Conservation (phyloP, 306 rosid genomes). For the Trifolium pratense region DNA sequence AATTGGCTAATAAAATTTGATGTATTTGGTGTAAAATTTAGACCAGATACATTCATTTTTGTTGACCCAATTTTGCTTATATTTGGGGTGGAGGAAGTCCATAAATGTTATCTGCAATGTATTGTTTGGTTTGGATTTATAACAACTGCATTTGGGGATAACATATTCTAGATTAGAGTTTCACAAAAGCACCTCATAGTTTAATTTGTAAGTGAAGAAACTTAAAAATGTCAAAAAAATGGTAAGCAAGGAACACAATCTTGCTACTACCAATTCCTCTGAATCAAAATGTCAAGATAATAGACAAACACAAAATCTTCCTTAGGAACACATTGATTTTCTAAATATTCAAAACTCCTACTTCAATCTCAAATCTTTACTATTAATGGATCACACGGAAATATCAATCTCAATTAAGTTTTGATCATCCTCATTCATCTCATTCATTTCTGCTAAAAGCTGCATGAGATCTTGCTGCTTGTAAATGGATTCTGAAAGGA, state of each 20-base stretch:
- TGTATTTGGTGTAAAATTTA: too few relatives aligned
- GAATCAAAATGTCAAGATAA: constrained; percentile 8
- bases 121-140: too few relatives aligned
- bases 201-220: constrained; percentile 18
- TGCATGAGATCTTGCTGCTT: constrained; percentile 52
- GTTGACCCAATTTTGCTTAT: too few relatives aligned
- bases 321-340: constrained; percentile 29
- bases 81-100: too few relatives aligned
- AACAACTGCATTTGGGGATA: too few relatives aligned
- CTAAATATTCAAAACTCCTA: constrained; percentile 35
- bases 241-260: constrained; percentile 12
- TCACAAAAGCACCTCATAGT: constrained; percentile 3
- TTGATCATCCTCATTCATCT: constrained; percentile 65
- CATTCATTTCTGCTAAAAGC: constrained; percentile 62
- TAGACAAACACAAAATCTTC: not conserved
- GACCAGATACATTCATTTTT: too few relatives aligned
- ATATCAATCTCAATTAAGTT: constrained; percentile 75
- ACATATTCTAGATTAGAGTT: not conserved
- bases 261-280: not conserved
- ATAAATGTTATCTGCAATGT: too few relatives aligned
- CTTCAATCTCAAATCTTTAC: constrained; percentile 50
- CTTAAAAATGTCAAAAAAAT: not conserved
- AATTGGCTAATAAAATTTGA: too few relatives aligned
- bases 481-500: constrained; percentile 50
- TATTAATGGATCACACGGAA: constrained; percentile 58